Percentiles rank a stretch among this genome's conserved stretches.
phyloP scores from a whole-genome alignment of 768 basidiomycete genomes.

The Mrakia gelida region DNA sequence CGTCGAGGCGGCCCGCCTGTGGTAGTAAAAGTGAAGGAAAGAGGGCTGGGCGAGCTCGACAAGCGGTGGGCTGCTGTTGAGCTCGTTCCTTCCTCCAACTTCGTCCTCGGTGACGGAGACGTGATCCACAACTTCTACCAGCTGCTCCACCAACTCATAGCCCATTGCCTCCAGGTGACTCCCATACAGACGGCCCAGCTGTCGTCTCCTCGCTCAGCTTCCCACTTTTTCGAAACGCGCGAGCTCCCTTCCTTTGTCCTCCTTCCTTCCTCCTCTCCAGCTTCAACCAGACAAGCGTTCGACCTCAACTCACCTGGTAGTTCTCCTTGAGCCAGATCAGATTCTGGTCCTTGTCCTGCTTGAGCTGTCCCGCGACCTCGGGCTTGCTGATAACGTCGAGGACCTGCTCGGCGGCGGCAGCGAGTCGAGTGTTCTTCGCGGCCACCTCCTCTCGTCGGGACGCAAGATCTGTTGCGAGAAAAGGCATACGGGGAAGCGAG shows the following conservation, averaged over 20 bases:
- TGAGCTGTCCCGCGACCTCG: slow-evolving; percentile 86
- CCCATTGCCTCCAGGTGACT: too few relatives aligned
- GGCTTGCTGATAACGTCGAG: slow-evolving; percentile 95
- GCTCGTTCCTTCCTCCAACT: too few relatives aligned
- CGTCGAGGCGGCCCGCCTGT: too few relatives aligned
- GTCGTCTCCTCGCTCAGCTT: too few relatives aligned
- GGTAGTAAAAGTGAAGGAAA: too few relatives aligned
- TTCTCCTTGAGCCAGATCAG: slow-evolving; percentile 88
- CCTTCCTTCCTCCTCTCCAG: background rate
- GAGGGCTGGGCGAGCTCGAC: too few relatives aligned
- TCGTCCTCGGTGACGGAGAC: too few relatives aligned
- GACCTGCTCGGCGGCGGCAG: slow-evolving; percentile 86
- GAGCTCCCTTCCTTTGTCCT: background rate
- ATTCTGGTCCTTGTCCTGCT: slow-evolving; percentile 97
- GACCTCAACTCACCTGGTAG: slow-evolving; percentile 61
- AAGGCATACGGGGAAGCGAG: background rate
- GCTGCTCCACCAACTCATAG: too few relatives aligned
- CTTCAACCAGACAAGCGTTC: background rate
- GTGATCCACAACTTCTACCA: too few relatives aligned
- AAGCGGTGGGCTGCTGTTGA: too few relatives aligned
- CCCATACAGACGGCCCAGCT: too few relatives aligned
- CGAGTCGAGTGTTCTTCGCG: slow-evolving; percentile 73
- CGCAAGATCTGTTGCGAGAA: slow-evolving; percentile 64
- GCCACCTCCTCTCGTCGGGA: slow-evolving; percentile 76
- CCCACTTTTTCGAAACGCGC: too few relatives aligned